Percentiles rank a stretch among this genome's conserved stretches.
These are phyloP conservation scores for Pseudozyma tsukubaensis DNA, from an alignment of 1,284 basidiomycete species.

Conservation along the genomic window DNA sequence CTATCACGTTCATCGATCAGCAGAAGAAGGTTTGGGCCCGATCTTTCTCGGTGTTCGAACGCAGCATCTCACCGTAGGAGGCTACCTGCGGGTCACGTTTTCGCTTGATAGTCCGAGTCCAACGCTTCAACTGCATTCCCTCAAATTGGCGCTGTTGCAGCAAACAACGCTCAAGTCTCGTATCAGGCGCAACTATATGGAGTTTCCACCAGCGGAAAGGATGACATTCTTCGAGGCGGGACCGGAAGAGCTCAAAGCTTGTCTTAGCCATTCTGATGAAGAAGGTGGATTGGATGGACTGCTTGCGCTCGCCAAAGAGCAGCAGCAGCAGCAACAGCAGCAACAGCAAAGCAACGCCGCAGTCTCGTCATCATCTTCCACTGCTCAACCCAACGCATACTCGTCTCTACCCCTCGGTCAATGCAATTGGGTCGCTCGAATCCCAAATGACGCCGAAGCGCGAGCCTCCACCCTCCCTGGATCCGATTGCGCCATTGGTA, in stretches of 20 bases:
- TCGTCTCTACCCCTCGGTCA: conserved; percentile 9
- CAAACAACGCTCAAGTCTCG: conserved; percentile 50
- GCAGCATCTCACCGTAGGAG: conserved; percentile 54
- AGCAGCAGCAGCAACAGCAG: conserved; percentile 18
- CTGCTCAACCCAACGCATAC: background rate
- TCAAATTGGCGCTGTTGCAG: conserved; percentile 46
- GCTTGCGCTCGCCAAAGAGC: conserved; percentile 32
- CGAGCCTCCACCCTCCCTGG: conserved; percentile 44
- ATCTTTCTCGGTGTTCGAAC: conserved; percentile 43
- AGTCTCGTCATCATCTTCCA: background rate
- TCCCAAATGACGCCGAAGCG: conserved; percentile 44
- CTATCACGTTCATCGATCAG: conserved; percentile 46
- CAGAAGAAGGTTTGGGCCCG: conserved; percentile 43
- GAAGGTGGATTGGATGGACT: conserved; percentile 25
- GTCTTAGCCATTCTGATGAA: conserved; percentile 9
- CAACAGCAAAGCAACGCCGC: background rate
- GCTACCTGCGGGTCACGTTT: conserved; percentile 47
- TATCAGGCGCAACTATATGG: conserved; percentile 36
- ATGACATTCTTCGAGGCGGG: conserved; percentile 47
- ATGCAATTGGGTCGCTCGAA: conserved; percentile 51
- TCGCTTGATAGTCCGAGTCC: conserved; percentile 42
- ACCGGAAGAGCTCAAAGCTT: conserved; percentile 28
- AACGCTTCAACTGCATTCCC: conserved; percentile 37
- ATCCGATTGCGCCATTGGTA: conserved; percentile 40
- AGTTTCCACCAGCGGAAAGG: conserved; percentile 40